Conservation (phyloP, 306 rosid species). For the Glycine soja region DNA sequence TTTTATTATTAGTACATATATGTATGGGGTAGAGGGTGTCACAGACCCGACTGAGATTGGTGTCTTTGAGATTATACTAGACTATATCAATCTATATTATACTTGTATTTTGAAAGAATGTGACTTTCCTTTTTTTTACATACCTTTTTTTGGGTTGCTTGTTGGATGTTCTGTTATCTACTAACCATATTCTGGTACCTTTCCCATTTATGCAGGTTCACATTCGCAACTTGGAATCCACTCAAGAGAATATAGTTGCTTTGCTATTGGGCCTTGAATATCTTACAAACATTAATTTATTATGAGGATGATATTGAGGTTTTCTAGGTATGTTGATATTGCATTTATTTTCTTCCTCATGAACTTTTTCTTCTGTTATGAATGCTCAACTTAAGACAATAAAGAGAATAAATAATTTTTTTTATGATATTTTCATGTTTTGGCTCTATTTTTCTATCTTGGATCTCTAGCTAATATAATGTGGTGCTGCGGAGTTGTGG, state of each 20-base stretch:
- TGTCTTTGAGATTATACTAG: too few species aligned
- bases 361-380: neutral
- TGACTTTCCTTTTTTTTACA: too few species aligned
- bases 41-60: too few species aligned
- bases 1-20: too few species aligned
- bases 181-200: neutral
- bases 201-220: slow-evolving; percentile 63
- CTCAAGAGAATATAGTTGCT: slow-evolving; percentile 75
- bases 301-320: slow-evolving; percentile 96
- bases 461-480: too few species aligned
- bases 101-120: too few species aligned
- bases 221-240: slow-evolving; percentile 77
- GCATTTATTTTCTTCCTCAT: neutral
- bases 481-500: slow-evolving; percentile 80
- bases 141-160: slow-evolving; percentile 14
- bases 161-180: slow-evolving; percentile 15
- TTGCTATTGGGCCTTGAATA: slow-evolving; percentile 93
- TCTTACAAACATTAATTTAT: slow-evolving; percentile 87
- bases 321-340: slow-evolving; percentile 70
- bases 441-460: too few species aligned
- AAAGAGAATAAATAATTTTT: too few species aligned
- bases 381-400: neutral
- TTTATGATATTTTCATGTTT: too few species aligned
- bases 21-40: too few species aligned
- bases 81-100: too few species aligned